These are phyloP conservation scores for Ascochyta lentis DNA, from an alignment of 2,329 filamentous ascomycete species.

Conservation along the genomic window DNA sequence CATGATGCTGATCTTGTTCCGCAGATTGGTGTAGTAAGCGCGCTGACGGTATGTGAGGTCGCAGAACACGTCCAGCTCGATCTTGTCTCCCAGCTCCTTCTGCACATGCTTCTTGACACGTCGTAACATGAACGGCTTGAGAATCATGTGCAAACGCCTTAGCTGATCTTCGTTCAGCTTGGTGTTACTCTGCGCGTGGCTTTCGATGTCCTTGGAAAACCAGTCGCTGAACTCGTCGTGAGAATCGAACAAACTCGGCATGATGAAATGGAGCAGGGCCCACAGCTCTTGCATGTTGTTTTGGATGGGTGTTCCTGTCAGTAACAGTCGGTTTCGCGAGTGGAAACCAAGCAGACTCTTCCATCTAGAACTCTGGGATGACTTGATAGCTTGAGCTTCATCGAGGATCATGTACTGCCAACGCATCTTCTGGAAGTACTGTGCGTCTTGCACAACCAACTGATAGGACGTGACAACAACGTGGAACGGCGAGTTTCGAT, in stretches of 20 bases:
- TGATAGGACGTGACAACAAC: slow-evolving; percentile 97
- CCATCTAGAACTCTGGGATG: slow-evolving; percentile 94
- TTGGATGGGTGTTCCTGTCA: slow-evolving; percentile 97
- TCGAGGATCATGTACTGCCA: slow-evolving; percentile 99
- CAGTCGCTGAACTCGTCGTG: slow-evolving; percentile 93
- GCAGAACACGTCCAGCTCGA: slow-evolving; percentile 95
- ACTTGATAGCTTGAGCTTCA: slow-evolving; percentile 98
- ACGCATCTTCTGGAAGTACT: slow-evolving; percentile 98
- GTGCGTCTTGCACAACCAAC: slow-evolving; percentile 91
- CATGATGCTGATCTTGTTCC: slow-evolving; percentile 98
- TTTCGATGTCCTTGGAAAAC: slow-evolving; percentile 97
- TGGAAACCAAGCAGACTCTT: slow-evolving; percentile 94
- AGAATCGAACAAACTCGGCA: slow-evolving; percentile 97
- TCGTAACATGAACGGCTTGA: slow-evolving; percentile 99
- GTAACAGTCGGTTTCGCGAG: slow-evolving; percentile 88
- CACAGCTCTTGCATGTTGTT: slow-evolving; percentile 99
- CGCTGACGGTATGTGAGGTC: slow-evolving; percentile 95
- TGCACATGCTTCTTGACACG: slow-evolving; percentile 99
- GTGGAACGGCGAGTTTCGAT: slow-evolving; percentile 90
- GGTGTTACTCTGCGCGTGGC: slow-evolving; percentile 98
- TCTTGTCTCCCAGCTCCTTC: slow-evolving; percentile 98
- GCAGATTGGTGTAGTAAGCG: slow-evolving; percentile 87
- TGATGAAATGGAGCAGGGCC: slow-evolving; percentile 98
- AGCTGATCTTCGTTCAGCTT: slow-evolving; percentile 99
- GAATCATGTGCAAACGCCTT: slow-evolving; percentile 95